Conservation (phyloP, 148 eudicot species). For the Fallopia convolvulus region DNA sequence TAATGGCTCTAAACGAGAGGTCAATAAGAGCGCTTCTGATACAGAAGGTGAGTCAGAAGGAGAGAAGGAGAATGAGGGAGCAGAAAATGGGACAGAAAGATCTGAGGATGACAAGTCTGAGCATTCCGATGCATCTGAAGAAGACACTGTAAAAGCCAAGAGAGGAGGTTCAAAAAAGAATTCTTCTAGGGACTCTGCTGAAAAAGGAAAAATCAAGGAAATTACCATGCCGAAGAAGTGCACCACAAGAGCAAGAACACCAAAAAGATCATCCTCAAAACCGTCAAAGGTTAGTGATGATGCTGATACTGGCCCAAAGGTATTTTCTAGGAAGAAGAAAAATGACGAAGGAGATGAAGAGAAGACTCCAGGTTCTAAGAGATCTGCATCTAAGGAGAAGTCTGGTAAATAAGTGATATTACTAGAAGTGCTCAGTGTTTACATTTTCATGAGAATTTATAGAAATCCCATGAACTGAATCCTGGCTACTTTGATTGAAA, state of each 20-base stretch:
- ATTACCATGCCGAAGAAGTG: slow-evolving; percentile 35
- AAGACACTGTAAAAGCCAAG: slow-evolving; percentile 28
- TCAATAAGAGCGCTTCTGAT: slow-evolving; percentile 29
- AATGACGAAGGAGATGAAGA: slow-evolving; percentile 41
- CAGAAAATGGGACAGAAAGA: slow-evolving; percentile 44
- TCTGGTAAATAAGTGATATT: slow-evolving; percentile 30
- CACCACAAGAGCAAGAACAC: slow-evolving; percentile 32
- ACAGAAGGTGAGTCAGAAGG: slow-evolving; percentile 25
- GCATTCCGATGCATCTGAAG: slow-evolving; percentile 28
- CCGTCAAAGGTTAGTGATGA: slow-evolving; percentile 31
- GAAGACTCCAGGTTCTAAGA: slow-evolving; percentile 51
- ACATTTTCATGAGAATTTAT: neutral
- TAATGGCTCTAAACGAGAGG: slow-evolving; percentile 28
- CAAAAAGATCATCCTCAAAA: slow-evolving; percentile 45
- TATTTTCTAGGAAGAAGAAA: slow-evolving; percentile 68
- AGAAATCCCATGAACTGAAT: neutral
- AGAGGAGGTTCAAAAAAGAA: slow-evolving; percentile 31
- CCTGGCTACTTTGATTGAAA: neutral
- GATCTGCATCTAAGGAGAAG: slow-evolving; percentile 49
- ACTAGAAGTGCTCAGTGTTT: neutral
- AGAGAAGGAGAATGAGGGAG: slow-evolving; percentile 34
- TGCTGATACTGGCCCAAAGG: slow-evolving; percentile 45
- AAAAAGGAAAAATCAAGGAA: slow-evolving; percentile 45
- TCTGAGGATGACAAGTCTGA: slow-evolving; percentile 43
- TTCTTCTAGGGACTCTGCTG: slow-evolving; percentile 39